A percentile compares a stretch with the other conserved stretches of the same genome.
These are phyloP conservation scores for Neostapfia colusana DNA, from an alignment of 176 grass and related monocot species.

Conservation along the genomic window DNA sequence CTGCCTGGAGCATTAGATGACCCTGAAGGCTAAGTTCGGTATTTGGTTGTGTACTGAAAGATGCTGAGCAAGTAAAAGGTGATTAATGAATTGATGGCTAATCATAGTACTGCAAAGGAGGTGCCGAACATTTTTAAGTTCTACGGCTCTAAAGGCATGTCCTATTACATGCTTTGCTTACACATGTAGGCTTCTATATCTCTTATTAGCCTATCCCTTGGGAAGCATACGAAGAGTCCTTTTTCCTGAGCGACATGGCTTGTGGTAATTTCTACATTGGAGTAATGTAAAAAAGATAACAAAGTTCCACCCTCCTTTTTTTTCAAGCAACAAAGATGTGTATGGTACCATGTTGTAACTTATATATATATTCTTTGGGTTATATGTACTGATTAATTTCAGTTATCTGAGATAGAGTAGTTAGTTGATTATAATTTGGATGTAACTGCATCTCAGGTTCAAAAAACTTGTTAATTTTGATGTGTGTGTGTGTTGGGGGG, in stretches of 20 bases:
- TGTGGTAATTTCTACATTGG: neutral
- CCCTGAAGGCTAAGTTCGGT: constrained; percentile 1
- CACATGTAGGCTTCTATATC: constrained; percentile 7
- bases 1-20: neutral
- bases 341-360: neutral
- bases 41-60: neutral
- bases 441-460: neutral
- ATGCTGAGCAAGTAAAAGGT: neutral
- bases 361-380: too few species aligned
- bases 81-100: neutral
- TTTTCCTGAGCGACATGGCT: constrained; percentile 9
- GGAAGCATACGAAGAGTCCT: constrained; percentile 21
- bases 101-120: constrained; percentile 11
- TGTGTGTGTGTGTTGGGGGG: neutral
- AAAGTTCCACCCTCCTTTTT: too few species aligned
- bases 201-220: constrained; percentile 8
- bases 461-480: neutral
- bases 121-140: neutral
- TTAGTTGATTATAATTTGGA: neutral
- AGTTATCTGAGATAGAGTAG: neutral
- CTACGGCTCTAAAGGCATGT: neutral
- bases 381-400: neutral
- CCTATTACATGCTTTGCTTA: constrained; percentile 11
- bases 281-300: neutral
- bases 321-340: neutral